These are phyloP conservation scores for Beauveria caledonica DNA, from an alignment of 2,329 filamentous ascomycete genomes.

Conservation along the genomic window DNA sequence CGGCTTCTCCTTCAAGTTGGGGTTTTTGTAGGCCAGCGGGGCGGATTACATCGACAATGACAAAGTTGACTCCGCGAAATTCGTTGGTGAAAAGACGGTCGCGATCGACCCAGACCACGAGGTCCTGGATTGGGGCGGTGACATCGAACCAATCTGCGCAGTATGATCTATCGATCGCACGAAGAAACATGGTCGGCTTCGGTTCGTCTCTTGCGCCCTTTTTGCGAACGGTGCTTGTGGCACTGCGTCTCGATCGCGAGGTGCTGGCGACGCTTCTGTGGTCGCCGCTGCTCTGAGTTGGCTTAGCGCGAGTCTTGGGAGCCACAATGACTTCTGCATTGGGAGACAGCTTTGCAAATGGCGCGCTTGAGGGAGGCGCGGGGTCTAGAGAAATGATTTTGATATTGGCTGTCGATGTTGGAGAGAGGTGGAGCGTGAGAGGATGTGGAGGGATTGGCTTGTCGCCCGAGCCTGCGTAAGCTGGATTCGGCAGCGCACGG, in stretches of 20 bases:
- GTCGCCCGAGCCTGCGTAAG: conserved; percentile 45
- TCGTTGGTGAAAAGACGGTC: conserved; percentile 65
- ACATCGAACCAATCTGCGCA: conserved; percentile 73
- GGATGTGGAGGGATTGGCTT: conserved; percentile 58
- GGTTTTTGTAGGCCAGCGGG: conserved; percentile 69
- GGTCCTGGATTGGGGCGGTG: conserved; percentile 44
- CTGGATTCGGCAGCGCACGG: conserved; percentile 82
- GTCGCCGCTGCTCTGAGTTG: conserved; percentile 58
- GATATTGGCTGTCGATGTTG: conserved; percentile 91
- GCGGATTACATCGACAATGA: conserved; percentile 75
- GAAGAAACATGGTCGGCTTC: conserved; percentile 63
- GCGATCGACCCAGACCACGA: conserved; percentile 79
- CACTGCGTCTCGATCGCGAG: conserved; percentile 71
- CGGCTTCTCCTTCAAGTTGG: conserved; percentile 57
- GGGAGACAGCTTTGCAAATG: conserved; percentile 87
- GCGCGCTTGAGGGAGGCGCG: conserved; percentile 53
- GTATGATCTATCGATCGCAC: conserved; percentile 64
- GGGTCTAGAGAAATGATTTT: conserved; percentile 78
- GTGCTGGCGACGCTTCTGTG: conserved; percentile 73
- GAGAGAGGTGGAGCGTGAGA: conserved; percentile 85
- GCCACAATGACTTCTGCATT: conserved; percentile 97
- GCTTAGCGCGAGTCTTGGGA: conserved; percentile 75
- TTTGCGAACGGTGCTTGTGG: conserved; percentile 59
- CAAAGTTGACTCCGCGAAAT: conserved; percentile 69
- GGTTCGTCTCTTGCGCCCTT: conserved; percentile 53